phyloP scores from a whole-genome alignment of 768 basidiomycete genomes.

The Lentinula sp. region DNA sequence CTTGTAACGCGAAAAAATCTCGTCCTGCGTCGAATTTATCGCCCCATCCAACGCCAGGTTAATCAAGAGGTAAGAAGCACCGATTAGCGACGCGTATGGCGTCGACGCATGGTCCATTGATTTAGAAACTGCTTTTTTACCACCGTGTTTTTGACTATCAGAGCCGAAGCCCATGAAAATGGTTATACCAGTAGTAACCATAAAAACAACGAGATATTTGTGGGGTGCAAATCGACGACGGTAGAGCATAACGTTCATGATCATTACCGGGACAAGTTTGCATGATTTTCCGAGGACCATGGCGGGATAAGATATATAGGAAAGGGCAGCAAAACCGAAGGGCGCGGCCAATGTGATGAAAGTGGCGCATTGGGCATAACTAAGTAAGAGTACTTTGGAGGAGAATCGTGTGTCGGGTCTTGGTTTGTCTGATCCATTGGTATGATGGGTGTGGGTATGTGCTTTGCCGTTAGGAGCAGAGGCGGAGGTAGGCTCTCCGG shows the following conservation, averaged over 20 bases:
- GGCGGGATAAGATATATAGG: constrained; percentile 96
- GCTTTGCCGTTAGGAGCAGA: constrained; percentile 6
- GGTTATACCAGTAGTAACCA: constrained; percentile 89
- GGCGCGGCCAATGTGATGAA: constrained; percentile 91
- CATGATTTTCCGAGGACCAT: constrained; percentile 99
- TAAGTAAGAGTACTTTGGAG: constrained; percentile 49
- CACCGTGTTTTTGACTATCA: constrained; percentile 39
- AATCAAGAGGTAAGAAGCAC: constrained; percentile 69
- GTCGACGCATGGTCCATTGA: constrained; percentile 17
- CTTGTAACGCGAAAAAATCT: constrained; percentile 79
- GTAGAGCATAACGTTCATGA: constrained; percentile 96
- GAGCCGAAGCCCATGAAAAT: constrained; percentile 89
- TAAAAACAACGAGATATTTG: constrained; percentile 92
- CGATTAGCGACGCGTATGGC: constrained; percentile 59
- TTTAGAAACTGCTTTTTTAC: constrained; percentile 28
- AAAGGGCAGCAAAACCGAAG: constrained; percentile 92
- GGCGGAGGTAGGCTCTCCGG: constrained; percentile 13
- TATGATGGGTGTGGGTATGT: constrained; percentile 18
- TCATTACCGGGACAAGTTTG: constrained; percentile 97
- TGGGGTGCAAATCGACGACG: constrained; percentile 87
- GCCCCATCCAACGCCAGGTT: constrained; percentile 92
- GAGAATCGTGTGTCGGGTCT: constrained; percentile 30
- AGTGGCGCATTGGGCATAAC: constrained; percentile 79
- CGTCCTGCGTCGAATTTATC: constrained; percentile 94
- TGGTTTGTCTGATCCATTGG: constrained; percentile 25